Evolutionary conservation across 2,329 filamentous ascomycete genomes (phyloP).

Genomic region (Fusarium nematophilum): DNA sequence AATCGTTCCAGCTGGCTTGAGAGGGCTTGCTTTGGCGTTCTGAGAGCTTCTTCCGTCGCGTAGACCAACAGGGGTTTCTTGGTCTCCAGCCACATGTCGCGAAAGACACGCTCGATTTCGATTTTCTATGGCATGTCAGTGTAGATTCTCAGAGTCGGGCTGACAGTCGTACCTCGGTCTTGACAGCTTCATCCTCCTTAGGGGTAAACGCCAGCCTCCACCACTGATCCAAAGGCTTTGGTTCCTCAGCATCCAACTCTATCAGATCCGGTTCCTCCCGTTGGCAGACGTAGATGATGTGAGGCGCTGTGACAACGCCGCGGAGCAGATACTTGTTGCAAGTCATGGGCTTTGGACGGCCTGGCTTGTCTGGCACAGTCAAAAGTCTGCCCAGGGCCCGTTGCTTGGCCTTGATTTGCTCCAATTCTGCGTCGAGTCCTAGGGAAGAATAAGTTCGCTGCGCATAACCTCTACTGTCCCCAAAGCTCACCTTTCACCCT

Average conservation of each 20-base stretch:
- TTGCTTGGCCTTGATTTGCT: slow-evolving; percentile 49
- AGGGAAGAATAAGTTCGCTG: slow-evolving; percentile 33
- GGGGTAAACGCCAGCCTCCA: slow-evolving; percentile 63
- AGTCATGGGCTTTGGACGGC: slow-evolving; percentile 51
- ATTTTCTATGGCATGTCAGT: slow-evolving; percentile 56
- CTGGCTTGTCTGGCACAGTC: slow-evolving; percentile 52
- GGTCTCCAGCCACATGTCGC: slow-evolving; percentile 60
- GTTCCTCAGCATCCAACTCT: slow-evolving; percentile 51
- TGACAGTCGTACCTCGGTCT: slow-evolving; percentile 58
- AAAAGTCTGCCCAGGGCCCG: slow-evolving; percentile 54
- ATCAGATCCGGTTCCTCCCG: slow-evolving; percentile 55
- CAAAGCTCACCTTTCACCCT: slow-evolving; percentile 54
- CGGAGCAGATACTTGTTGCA: slow-evolving; percentile 62
- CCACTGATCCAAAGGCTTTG: slow-evolving; percentile 60
- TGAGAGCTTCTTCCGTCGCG: slow-evolving; percentile 57
- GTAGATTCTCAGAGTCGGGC: neutral
- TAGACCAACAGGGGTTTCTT: slow-evolving; percentile 64
- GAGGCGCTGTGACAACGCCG: slow-evolving; percentile 60
- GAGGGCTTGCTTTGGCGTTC: slow-evolving; percentile 47
- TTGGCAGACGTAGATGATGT: slow-evolving; percentile 63
- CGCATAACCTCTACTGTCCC: too few relatives aligned
- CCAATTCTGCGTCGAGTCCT: slow-evolving; percentile 48
- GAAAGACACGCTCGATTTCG: slow-evolving; percentile 57
- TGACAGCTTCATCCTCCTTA: slow-evolving; percentile 55
- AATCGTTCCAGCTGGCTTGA: slow-evolving; percentile 58